Base-by-base conservation (phyloP, 2,329 filamentous ascomycete genomes). In the Penicillium sp. region DNA sequence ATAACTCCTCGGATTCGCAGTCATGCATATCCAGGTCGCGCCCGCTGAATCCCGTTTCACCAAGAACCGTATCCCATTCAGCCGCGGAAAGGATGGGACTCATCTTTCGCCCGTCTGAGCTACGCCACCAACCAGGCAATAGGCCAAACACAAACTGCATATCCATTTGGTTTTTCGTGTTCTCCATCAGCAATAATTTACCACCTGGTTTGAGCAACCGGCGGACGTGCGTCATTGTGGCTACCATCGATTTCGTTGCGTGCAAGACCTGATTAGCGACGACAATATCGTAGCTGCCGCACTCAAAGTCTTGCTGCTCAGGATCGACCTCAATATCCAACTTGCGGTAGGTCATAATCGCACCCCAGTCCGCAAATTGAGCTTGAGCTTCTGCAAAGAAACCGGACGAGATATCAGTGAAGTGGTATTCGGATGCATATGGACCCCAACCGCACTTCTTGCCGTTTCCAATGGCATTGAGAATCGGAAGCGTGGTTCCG, bases 181-280 rank as follows among this genome's bases (percentile, higher is more conserved):
- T 56, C 52, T 82, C 79, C 3, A 75, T 50, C 1, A 79, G 39
- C 3, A 80, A 38, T 0, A 82, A 63, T 40, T 74, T 73, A 0
- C 78, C 79, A 3, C 76, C 78, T 1, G 79, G 74, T 49, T 72
- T 75, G 5, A 79, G 59, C 0, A 79, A 55, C 8, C 34, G 27
- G 0, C 72, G 68, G 0, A 71, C 59, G 50, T 78, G 71, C 5
- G 31, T 72, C 22, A 44, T 67, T 66, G 34, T 65, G 11, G 61
- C 46, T 10, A 57, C 71, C 40, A 50, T 53, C 43, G 11, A 34
- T 10, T 4, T 41, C 5, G 75, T 77, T 1, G 72, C 72, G 48
- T 78, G 74, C 0, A 80, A 59, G 1, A 74, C 69, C 45, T 73
- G 70, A 40, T 63, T 64, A 2, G 73, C 75, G 31, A 77, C 55